Evolutionary conservation across 805 yeast genomes (phyloP).

Genomic region (Lachancea thermotolerans): DNA sequence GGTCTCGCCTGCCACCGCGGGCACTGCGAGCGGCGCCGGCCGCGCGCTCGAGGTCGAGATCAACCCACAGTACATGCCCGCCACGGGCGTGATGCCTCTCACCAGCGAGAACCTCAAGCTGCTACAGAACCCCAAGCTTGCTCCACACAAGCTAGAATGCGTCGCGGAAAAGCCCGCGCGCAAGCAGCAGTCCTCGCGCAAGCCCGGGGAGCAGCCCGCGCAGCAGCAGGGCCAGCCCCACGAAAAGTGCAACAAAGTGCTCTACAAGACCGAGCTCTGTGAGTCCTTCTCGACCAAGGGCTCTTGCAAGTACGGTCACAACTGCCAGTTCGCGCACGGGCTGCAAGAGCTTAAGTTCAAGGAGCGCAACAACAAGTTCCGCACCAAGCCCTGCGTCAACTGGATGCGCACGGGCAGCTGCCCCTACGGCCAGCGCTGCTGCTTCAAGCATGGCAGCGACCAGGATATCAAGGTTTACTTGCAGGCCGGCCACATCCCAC

Average conservation of each 20-base stretch:
- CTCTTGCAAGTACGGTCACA: constrained; percentile 77
- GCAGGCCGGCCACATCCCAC: constrained; percentile 17
- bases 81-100: constrained; percentile 20
- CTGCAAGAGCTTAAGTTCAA: constrained; percentile 63
- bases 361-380: constrained; percentile 67
- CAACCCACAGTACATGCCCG: constrained; percentile 18
- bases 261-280: constrained; percentile 89
- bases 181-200: constrained; percentile 1
- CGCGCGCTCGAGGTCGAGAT: constrained; percentile 25
- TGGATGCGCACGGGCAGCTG: constrained; percentile 80
- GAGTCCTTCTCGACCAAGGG: constrained; percentile 66
- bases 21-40: neutral
- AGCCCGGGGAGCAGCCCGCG: neutral
- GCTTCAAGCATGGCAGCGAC: constrained; percentile 71
- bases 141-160: constrained; percentile 10
- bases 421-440: constrained; percentile 85
- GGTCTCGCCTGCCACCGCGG: neutral
- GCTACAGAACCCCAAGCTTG: constrained; percentile 12
- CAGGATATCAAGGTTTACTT: constrained; percentile 27
- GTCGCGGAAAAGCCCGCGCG: neutral
- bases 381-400: constrained; percentile 85
- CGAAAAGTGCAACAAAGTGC: constrained; percentile 45
- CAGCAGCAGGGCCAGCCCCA: constrained; percentile 1
- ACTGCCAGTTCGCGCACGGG: constrained; percentile 96
- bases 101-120: constrained; percentile 26